A percentile compares a stretch with the other conserved stretches of the same genome.
These are phyloP conservation scores for Suhomyces faveliae DNA, from an alignment of 805 yeast species.

Conservation along the genomic window DNA sequence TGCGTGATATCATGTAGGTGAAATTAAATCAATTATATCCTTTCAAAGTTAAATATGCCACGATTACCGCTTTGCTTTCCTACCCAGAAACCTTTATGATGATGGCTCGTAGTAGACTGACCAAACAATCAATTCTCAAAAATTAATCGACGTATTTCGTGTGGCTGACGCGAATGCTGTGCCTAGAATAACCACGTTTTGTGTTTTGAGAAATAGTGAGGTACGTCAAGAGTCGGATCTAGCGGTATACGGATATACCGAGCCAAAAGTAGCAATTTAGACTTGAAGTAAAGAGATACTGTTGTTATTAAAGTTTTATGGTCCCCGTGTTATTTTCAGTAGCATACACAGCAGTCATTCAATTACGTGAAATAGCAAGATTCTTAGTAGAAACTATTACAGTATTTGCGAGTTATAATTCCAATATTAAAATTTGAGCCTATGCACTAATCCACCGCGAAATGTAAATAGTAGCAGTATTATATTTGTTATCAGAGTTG, in stretches of 20 bases:
- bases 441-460: background rate
- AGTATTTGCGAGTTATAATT: background rate
- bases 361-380: background rate
- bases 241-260: background rate
- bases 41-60: background rate
- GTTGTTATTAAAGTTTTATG: background rate
- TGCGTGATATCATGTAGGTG: background rate
- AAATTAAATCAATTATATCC: too few relatives aligned
- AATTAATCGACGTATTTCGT: background rate
- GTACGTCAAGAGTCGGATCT: background rate
- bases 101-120: too few relatives aligned
- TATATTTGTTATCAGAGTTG: background rate
- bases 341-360: background rate
- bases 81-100: background rate
- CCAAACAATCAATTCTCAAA: background rate
- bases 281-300: background rate
- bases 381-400: background rate
- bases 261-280: background rate
- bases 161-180: background rate
- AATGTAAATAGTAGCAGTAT: background rate
- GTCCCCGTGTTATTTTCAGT: background rate
- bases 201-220: background rate
- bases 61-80: background rate
- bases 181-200: background rate
- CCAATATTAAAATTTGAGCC: background rate